Evolutionary conservation across 176 grass and related monocot genomes (phyloP).

Genomic region (Zea mays): Zm-B73-REFERENCE-NAM-5.0 NC_050097.1:27910001-27910500

Average conservation of each 20-base stretch:
- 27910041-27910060: background rate
- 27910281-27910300: background rate
- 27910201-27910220: slow-evolving; percentile 73
- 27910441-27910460: slow-evolving; percentile 13
- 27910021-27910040: slow-evolving; percentile 2
- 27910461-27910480: background rate
- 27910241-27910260: slow-evolving; percentile 15
- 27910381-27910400: slow-evolving; percentile 2
- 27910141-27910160: slow-evolving; percentile 64
- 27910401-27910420: background rate
- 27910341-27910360: background rate
- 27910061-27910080: background rate
- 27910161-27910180: slow-evolving; percentile 71
- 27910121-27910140: slow-evolving; percentile 57
- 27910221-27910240: slow-evolving; percentile 49
- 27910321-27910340: background rate
- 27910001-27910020: slow-evolving; percentile 34
- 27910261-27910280: background rate
- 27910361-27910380: background rate
- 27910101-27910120: background rate
- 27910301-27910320: background rate
- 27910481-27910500: background rate
- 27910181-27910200: slow-evolving; percentile 72
- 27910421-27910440: background rate
- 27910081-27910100: background rate